Evolutionary conservation across 441 rosid species (phyloP).

Genomic region (Gossypium davidsonii): DNA sequence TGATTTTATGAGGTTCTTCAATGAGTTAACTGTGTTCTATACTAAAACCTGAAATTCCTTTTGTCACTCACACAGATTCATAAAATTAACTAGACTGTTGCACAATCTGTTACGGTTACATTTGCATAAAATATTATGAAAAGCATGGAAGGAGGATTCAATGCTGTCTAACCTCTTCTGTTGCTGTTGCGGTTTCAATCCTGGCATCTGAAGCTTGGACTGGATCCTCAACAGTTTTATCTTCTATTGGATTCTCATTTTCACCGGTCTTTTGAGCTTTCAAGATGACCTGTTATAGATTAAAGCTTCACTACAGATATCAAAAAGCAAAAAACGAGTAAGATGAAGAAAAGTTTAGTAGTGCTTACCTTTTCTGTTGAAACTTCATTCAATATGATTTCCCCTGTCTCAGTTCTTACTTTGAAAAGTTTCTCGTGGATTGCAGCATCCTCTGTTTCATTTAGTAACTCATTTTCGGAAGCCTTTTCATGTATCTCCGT

Average conservation of each 20-base stretch:
- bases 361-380: background rate
- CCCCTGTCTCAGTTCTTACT: background rate
- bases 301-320: constrained; percentile 7
- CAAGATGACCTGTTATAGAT: constrained; percentile 16
- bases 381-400: constrained; percentile 9
- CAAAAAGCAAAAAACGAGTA: background rate
- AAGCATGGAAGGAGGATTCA: background rate
- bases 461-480: constrained; percentile 16
- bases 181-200: constrained; percentile 19
- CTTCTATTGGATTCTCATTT: constrained; percentile 21
- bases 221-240: constrained; percentile 15
- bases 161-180: constrained; percentile 34
- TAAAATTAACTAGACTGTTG: background rate
- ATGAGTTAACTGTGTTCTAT: background rate
- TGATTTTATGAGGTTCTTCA: background rate
- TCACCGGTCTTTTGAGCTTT: constrained; percentile 17
- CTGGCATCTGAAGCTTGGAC: constrained; percentile 17
- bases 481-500: constrained; percentile 18
- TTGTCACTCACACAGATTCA: background rate
- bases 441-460: constrained; percentile 18
- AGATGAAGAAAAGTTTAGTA: background rate
- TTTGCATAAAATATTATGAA: background rate
- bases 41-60: background rate
- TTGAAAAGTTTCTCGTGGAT: constrained; percentile 10
- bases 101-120: background rate